These are phyloP conservation scores for Tricholoma bakamatsutake DNA, from an alignment of 768 basidiomycete species.

Conservation along the genomic window DNA sequence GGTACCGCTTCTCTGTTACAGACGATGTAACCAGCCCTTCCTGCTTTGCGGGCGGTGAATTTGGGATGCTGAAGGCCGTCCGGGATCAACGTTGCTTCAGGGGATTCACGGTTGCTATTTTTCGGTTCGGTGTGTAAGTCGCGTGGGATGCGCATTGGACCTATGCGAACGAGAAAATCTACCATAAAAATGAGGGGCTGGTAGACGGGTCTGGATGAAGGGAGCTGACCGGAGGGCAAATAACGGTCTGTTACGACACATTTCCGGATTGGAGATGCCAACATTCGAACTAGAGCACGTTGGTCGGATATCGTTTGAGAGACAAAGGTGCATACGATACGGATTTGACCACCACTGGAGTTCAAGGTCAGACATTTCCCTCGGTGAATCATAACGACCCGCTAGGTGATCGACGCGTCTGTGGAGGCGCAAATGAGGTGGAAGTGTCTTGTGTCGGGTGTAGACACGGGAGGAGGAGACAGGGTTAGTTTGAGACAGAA, in stretches of 20 bases:
- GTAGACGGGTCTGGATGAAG: neutral
- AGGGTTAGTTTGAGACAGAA: conserved; percentile 48
- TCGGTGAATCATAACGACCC: conserved; percentile 30
- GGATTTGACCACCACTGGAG: conserved; percentile 68
- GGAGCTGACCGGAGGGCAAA: conserved; percentile 50
- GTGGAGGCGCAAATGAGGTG: conserved; percentile 38
- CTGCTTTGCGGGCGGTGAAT: conserved; percentile 43
- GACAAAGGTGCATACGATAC: conserved; percentile 49
- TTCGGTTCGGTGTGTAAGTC: conserved; percentile 5
- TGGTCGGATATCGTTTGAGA: conserved; percentile 1
- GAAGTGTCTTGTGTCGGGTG: conserved; percentile 49
- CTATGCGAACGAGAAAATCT: conserved; percentile 68
- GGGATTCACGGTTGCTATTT: neutral
- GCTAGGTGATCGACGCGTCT: conserved; percentile 16
- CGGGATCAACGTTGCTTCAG: conserved; percentile 27
- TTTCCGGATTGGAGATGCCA: conserved; percentile 55
- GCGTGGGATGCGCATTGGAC: conserved; percentile 37
- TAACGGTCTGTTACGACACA: conserved; percentile 45
- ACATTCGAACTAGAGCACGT: conserved; percentile 55
- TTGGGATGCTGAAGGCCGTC: conserved; percentile 66
- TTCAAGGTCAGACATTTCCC: conserved; percentile 61
- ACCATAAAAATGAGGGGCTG: neutral
- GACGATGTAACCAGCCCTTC: conserved; percentile 45
- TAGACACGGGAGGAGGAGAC: conserved; percentile 46
- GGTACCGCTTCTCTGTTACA: conserved; percentile 52